Evolutionary conservation across 108 stramenopile genomes (phyloP).

Genomic region (Skeletonema marinoi): DNA sequence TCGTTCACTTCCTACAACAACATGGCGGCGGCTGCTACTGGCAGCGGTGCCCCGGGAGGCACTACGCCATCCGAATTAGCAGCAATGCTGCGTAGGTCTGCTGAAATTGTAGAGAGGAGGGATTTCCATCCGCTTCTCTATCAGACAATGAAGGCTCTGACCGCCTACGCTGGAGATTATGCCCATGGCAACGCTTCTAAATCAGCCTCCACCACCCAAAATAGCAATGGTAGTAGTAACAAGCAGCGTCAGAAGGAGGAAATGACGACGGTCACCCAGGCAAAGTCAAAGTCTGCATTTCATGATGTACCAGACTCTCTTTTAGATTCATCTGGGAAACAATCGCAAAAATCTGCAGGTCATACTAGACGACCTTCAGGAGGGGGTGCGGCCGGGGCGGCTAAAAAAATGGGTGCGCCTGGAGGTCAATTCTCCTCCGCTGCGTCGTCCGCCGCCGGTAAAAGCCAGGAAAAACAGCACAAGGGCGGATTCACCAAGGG

Average conservation of each 20-base stretch:
- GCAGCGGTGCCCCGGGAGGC: neutral
- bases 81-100: conserved; percentile 68
- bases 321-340: conserved; percentile 13
- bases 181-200: conserved; percentile 20
- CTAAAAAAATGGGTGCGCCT: conserved; percentile 10
- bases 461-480: conserved; percentile 1
- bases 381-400: conserved; percentile 23
- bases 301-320: conserved; percentile 39
- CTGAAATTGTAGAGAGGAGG: conserved; percentile 60
- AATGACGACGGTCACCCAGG: neutral
- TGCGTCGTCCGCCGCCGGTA: conserved; percentile 1
- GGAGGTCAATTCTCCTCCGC: conserved; percentile 32
- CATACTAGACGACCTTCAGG: neutral
- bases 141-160: conserved; percentile 49
- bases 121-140: conserved; percentile 69
- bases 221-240: conserved; percentile 8
- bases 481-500: conserved; percentile 19
- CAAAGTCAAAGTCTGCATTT: conserved; percentile 24
- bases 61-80: conserved; percentile 42
- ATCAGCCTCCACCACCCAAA: neutral
- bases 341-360: neutral
- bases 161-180: conserved; percentile 47
- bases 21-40: conserved; percentile 12
- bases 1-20: neutral
- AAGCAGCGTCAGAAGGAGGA: neutral